Conservation (phyloP, 306 rosid genomes). For the Canavalia ensiformis region DNA sequence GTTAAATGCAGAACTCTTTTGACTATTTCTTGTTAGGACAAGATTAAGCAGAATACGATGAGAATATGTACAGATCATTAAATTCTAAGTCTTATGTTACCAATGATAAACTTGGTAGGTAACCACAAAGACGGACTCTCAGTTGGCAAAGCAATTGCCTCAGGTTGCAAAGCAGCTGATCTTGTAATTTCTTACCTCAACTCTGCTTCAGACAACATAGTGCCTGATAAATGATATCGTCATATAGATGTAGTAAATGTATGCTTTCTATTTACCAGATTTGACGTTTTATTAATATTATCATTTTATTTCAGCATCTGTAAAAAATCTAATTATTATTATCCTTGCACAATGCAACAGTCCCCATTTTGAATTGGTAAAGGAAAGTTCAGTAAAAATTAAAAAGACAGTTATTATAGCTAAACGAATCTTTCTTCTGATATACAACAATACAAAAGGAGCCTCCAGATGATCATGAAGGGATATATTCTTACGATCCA, state of each 20-base stretch:
- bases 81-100: constrained; percentile 17
- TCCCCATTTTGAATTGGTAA: constrained; percentile 39
- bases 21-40: constrained; percentile 2
- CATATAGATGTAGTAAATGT: constrained; percentile 27
- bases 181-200: constrained; percentile 83
- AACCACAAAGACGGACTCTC: constrained; percentile 88
- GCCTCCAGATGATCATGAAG: neutral
- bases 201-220: constrained; percentile 58
- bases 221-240: constrained; percentile 41
- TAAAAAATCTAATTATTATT: constrained; percentile 33
- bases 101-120: constrained; percentile 57
- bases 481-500: constrained; percentile 1
- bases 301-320: constrained; percentile 23
- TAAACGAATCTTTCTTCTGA: constrained; percentile 5
- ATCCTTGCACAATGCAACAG: constrained; percentile 4
- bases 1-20: neutral
- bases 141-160: constrained; percentile 85
- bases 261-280: constrained; percentile 31
- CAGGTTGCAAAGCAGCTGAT: constrained; percentile 96
- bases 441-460: constrained; percentile 7
- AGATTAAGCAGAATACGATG: neutral
- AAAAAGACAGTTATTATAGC: constrained; percentile 4
- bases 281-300: neutral
- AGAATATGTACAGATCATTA: constrained; percentile 13
- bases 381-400: constrained; percentile 14